These are phyloP conservation scores for Chytriomyces sp. DNA, from an alignment of 192 early-diverging fungal species.

Conservation along the genomic window DNA sequence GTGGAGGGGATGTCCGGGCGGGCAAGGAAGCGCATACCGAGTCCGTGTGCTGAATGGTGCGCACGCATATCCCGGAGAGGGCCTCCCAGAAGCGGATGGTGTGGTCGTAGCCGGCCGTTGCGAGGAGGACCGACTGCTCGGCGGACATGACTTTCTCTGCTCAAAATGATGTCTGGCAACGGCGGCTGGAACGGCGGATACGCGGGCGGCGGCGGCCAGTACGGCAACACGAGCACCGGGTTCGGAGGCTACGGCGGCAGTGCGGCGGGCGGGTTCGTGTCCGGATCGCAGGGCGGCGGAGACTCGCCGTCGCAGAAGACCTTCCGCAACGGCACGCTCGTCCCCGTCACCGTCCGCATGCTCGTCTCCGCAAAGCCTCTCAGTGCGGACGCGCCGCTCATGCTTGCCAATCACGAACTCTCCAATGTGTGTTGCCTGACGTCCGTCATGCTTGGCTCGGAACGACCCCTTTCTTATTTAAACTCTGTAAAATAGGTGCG, in stretches of 20 bases:
- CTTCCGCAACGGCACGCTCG: constrained; percentile 62
- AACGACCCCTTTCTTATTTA: not conserved
- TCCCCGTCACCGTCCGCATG: constrained; percentile 85
- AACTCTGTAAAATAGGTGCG: constrained; percentile 51
- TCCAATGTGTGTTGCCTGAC: not conserved
- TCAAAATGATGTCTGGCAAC: constrained; percentile 11
- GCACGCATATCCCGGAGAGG: constrained; percentile 53
- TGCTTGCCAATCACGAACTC: constrained; percentile 66
- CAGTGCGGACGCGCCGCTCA: constrained; percentile 61
- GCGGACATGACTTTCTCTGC: not conserved
- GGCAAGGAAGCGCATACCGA: constrained; percentile 53
- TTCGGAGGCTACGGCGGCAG: constrained; percentile 1
- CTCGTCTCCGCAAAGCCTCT: constrained; percentile 48
- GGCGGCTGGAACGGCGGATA: not conserved
- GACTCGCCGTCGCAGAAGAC: not conserved
- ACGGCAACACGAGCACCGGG: not conserved
- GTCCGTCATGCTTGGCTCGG: too few relatives aligned
- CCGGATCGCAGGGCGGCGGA: not conserved
- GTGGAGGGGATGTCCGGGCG: not conserved
- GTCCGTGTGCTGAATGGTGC: constrained; percentile 78
- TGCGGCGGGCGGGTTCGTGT: not conserved
- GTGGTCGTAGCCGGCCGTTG: constrained; percentile 64
- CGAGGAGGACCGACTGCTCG: constrained; percentile 49
- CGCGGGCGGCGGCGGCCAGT: constrained; percentile 10
- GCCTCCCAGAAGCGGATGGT: constrained; percentile 69